Percentiles rank a stretch among this genome's conserved stretches.
Evolutionary conservation across 129 eudicot genomes (phyloP).

Genomic region (Centrapalus pauciflorus): DNA sequence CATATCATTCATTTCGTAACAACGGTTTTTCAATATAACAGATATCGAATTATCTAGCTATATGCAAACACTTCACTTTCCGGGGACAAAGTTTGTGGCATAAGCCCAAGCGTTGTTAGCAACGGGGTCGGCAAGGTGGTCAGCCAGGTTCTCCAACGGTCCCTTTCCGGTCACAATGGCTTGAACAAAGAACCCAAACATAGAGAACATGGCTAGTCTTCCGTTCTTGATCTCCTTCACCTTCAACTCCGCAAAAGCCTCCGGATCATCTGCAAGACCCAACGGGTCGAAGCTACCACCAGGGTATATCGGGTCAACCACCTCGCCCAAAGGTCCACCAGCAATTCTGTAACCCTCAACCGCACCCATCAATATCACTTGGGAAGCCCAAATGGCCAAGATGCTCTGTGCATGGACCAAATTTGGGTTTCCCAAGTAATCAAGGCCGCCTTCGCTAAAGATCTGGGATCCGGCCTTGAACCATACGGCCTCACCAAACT

Average conservation of each 20-base stretch:
- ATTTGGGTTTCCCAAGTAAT: constrained; percentile 69
- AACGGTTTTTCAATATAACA: neutral
- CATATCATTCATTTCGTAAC: neutral
- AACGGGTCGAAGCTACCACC: constrained; percentile 71
- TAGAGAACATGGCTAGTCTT: constrained; percentile 63
- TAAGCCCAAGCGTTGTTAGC: constrained; percentile 41
- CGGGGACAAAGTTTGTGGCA: constrained; percentile 35
- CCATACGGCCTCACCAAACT: constrained; percentile 58
- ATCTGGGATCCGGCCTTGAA: constrained; percentile 55
- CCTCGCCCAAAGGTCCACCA: constrained; percentile 70
- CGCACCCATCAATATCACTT: constrained; percentile 68
- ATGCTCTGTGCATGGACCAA: constrained; percentile 74
- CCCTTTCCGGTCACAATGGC: constrained; percentile 77
- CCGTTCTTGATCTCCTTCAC: constrained; percentile 70
- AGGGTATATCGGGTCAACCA: constrained; percentile 62
- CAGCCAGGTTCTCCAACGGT: constrained; percentile 63
- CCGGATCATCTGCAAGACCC: constrained; percentile 73
- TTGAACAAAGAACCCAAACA: constrained; percentile 72
- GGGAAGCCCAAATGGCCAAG: constrained; percentile 69
- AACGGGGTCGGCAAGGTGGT: constrained; percentile 51
- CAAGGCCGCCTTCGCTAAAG: constrained; percentile 55
- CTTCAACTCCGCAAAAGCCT: constrained; percentile 65
- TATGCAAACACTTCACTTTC: constrained; percentile 16
- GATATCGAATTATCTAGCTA: no score
- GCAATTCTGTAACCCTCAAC: constrained; percentile 70